These are phyloP conservation scores for Sideroxylon spinosum DNA, from an alignment of 179 eudicot genomes.

Conservation along the genomic window DNA sequence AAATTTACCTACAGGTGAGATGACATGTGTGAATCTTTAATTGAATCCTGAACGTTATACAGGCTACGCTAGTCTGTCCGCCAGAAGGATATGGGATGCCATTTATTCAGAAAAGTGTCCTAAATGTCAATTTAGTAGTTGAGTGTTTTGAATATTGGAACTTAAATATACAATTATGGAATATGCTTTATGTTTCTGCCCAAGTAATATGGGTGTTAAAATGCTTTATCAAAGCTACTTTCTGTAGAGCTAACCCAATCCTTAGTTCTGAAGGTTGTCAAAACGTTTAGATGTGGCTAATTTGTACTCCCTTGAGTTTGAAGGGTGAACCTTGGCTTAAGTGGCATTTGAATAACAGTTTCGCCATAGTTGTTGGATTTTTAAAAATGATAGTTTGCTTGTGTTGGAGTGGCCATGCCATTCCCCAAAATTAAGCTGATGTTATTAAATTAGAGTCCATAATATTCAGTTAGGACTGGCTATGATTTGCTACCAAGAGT, in stretches of 20 bases:
- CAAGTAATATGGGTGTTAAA: not conserved
- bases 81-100: constrained; percentile 92
- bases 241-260: not conserved
- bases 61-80: constrained; percentile 81
- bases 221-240: not conserved
- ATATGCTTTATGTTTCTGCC: not conserved
- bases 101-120: constrained; percentile 90
- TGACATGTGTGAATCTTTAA: constrained; percentile 87
- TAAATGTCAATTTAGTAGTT: constrained; percentile 48
- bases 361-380: not conserved
- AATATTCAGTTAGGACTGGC: not conserved
- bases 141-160: not conserved
- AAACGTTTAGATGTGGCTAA: constrained; percentile 3
- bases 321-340: not conserved
- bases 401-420: not conserved
- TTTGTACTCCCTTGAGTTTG: not conserved
- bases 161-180: not conserved
- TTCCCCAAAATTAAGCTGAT: not conserved
- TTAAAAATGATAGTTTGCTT: not conserved
- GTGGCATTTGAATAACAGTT: not conserved
- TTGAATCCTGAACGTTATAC: constrained; percentile 86
- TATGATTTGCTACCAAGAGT: not conserved
- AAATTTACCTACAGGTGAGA: constrained; percentile 57
- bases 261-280: not conserved
- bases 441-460: not conserved